These are phyloP conservation scores for Penicillium sp. DNA, from an alignment of 2,329 filamentous ascomycete species.

Conservation along the genomic window DNA sequence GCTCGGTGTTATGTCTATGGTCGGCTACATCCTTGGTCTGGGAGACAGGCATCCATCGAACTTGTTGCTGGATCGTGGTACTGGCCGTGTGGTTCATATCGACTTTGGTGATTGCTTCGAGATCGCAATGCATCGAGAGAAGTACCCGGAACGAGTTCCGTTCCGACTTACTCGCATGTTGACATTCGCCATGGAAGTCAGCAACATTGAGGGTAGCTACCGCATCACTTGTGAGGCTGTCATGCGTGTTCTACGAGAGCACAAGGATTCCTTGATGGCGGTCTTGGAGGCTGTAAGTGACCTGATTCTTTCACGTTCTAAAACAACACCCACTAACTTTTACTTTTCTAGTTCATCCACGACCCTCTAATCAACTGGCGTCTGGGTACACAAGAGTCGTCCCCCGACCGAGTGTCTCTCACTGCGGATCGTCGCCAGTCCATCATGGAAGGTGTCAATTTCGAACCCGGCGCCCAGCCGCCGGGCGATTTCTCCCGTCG, in stretches of 20 bases:
- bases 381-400: constrained; percentile 64
- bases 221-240: constrained; percentile 97
- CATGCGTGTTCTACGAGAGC: constrained; percentile 93
- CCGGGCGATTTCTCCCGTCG: constrained; percentile 67
- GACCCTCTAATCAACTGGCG: constrained; percentile 99
- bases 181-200: constrained; percentile 99
- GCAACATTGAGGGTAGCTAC: constrained; percentile 98
- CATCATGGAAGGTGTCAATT: constrained; percentile 53
- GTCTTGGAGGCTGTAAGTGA: constrained; percentile 86
- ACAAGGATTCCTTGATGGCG: constrained; percentile 98
- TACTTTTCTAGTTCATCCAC: constrained; percentile 77
- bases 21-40: constrained; percentile 97
- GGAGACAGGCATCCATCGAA: constrained; percentile 98
- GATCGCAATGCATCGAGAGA: constrained; percentile 98
- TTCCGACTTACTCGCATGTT: constrained; percentile 98
- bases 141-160: constrained; percentile 94
- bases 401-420: constrained; percentile 60
- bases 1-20: constrained; percentile 99
- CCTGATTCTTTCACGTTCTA: background rate
- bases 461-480: constrained; percentile 56
- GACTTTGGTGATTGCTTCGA: constrained; percentile 99
- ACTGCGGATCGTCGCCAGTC: constrained; percentile 61
- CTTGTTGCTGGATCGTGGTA: constrained; percentile 92
- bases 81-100: constrained; percentile 96
- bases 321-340: constrained; percentile 15